phyloP scores from a whole-genome alignment of 768 basidiomycete genomes.

The Podaxis pistillaris region DNA sequence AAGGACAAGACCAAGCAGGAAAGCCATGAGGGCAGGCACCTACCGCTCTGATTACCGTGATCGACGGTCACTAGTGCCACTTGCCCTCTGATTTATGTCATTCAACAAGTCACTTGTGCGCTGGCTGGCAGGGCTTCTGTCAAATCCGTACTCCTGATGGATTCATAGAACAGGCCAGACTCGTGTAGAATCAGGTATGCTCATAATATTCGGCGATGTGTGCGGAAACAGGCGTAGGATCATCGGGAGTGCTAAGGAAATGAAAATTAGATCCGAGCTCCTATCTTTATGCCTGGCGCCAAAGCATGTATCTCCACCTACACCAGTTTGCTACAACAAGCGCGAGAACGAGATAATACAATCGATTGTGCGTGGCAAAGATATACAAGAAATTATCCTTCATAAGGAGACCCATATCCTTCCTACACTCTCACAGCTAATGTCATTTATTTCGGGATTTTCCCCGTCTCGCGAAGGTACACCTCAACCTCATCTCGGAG shows the following conservation, averaged over 20 bases:
- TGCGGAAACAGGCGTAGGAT: too few species aligned
- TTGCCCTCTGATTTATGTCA: constrained; percentile 2
- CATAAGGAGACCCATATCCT: neutral
- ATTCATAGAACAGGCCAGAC: too few species aligned
- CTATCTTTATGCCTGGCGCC: too few species aligned
- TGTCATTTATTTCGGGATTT: neutral
- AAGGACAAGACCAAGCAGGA: neutral
- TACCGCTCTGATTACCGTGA: constrained; percentile 4
- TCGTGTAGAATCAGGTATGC: too few species aligned
- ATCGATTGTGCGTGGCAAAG: neutral
- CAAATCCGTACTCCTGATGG: neutral
- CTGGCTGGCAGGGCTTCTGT: neutral
- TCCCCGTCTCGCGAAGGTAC: constrained; percentile 17
- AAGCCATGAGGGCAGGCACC: constrained; percentile 13
- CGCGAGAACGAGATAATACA: too few species aligned
- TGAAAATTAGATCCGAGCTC: too few species aligned
- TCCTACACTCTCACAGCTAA: neutral
- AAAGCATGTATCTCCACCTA: too few species aligned
- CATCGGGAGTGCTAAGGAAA: too few species aligned
- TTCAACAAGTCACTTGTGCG: neutral
- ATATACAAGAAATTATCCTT: neutral
- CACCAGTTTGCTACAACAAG: too few species aligned
- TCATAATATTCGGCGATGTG: too few species aligned
- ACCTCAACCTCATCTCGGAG: constrained; percentile 23
- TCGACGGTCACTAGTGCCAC: constrained; percentile 8